Percentiles rank a stretch among this genome's conserved stretches.
Evolutionary conservation across 2,329 filamentous ascomycete species (phyloP).

Genomic region (Aspergillus neotritici): DNA sequence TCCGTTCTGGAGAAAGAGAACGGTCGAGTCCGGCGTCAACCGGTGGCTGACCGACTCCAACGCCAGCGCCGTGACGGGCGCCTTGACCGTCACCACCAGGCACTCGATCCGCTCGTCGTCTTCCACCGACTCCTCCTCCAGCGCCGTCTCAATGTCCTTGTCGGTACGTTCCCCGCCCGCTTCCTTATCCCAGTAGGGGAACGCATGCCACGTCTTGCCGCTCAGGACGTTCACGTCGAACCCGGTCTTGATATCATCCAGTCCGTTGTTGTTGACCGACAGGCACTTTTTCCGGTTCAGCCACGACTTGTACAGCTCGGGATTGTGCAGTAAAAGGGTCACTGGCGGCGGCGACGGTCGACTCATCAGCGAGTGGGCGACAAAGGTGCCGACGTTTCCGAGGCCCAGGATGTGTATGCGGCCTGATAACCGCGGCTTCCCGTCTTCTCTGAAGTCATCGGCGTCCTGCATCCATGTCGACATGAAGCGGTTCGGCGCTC

Average conservation of each 20-base stretch:
- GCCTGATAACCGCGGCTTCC: constrained; percentile 26
- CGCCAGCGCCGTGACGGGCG: constrained; percentile 55
- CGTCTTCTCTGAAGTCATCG: constrained; percentile 18
- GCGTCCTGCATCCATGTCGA: constrained; percentile 27
- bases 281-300: constrained; percentile 22
- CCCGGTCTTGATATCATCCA: constrained; percentile 39
- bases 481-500: constrained; percentile 10
- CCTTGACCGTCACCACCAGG: constrained; percentile 70
- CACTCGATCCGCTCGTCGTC: constrained; percentile 52
- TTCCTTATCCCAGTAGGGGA: constrained; percentile 20
- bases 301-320: constrained; percentile 20
- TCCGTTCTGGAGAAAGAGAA: constrained; percentile 70
- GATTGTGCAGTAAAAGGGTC: constrained; percentile 64
- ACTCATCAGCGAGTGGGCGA: constrained; percentile 64
- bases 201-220: constrained; percentile 28
- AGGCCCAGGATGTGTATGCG: constrained; percentile 62
- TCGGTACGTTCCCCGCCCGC: constrained; percentile 8
- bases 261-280: constrained; percentile 33
- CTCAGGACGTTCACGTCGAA: constrained; percentile 41
- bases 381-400: constrained; percentile 71
- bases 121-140: no score
- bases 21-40: constrained; percentile 56
- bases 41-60: constrained; percentile 58
- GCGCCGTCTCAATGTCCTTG: neutral
- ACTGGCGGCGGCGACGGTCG: constrained; percentile 67